Evolutionary conservation across 2,329 filamentous ascomycete genomes (phyloP), one percentile per base, ranked within the genome.

Genomic region (Byssochlamys sp.): DNA sequence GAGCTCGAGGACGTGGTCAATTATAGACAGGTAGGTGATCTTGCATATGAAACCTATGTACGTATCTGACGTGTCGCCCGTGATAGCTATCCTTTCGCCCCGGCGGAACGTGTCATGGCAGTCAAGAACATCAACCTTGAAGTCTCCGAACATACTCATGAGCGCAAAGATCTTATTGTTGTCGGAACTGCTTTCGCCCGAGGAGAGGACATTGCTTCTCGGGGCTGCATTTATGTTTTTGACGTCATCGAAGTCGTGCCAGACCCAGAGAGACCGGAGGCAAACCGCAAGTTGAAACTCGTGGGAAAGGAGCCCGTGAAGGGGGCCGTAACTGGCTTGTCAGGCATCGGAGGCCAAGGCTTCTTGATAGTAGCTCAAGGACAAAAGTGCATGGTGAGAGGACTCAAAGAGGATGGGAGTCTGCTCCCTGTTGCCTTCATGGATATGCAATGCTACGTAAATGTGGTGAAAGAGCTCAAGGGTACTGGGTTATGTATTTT

Each of bases 311-410:
- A 99, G 71, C 90, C 95, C 55, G 91, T 97, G 27, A 89, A 94
- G 54, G 94, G 94, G 9, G 90, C 90, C 3, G 90, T 99, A 26
- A 96, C 92, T 12, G 88, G 90, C 0, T 73, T 99, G 10, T 90
- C 88, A 0, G 87, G 89, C 61, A 87, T 95, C 56, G 92, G 89
- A 49, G 90, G 86, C 0, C 91, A 94, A 73, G 94, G 89, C 1
- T 90, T 92, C 63, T 85, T 95, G 80, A 86, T 94, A 60, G 89
- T 89, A 48, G 91, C 91, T 0, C 94, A 99, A 69, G 94, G 94
- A 0, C 91, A 96, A 68, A 99, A 99, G 74, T 92, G 91, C 71
- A 95, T 99, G 88, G 91, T 99, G 1, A 83, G 94, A 59, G 94
- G 94, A 48, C 80, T 99, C 2, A 96, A 96, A 71, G 94, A 99